Percentiles rank a stretch among this genome's conserved stretches.
phyloP scores from a whole-genome alignment of 352 stramenopile genomes.

The Phytophthora pistaciae region DNA sequence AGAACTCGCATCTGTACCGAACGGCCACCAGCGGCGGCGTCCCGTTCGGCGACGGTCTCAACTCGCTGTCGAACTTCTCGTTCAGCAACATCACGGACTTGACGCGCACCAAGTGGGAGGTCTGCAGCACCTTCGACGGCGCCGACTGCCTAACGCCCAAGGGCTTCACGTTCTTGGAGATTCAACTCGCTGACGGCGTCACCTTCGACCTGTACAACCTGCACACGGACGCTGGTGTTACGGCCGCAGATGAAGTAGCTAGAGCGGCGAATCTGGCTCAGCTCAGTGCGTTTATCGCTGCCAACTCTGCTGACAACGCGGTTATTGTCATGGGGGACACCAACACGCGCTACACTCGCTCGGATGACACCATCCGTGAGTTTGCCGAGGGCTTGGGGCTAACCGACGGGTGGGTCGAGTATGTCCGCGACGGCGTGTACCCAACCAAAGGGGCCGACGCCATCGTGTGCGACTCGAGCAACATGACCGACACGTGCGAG shows the following conservation, averaged over 20 bases:
- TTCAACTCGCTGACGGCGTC: constrained; percentile 54
- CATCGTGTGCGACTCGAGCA: constrained; percentile 41
- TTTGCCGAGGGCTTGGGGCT: constrained; percentile 36
- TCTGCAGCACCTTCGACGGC: constrained; percentile 54
- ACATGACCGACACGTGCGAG: constrained; percentile 52
- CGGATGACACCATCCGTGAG: constrained; percentile 47
- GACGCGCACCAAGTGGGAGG: constrained; percentile 55
- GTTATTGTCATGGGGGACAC: constrained; percentile 64
- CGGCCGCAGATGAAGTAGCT: constrained; percentile 40
- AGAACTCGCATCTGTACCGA: constrained; percentile 50
- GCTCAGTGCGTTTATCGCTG: constrained; percentile 45
- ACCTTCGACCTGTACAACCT: constrained; percentile 63
- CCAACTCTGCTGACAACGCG: constrained; percentile 56
- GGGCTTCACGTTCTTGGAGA: constrained; percentile 57
- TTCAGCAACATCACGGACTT: constrained; percentile 55
- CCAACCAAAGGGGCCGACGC: constrained; percentile 44
- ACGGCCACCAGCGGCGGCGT: constrained; percentile 53
- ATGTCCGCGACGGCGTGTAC: constrained; percentile 44
- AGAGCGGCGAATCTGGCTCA: constrained; percentile 49
- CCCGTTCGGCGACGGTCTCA: constrained; percentile 53
- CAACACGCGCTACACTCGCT: constrained; percentile 60
- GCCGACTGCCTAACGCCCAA: constrained; percentile 64
- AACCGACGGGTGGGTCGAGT: constrained; percentile 55
- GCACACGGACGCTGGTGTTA: constrained; percentile 52
- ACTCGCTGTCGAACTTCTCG: constrained; percentile 53